Conservation (phyloP, 495 filamentous ascomycete species). For the Hypoxylon trugodes region DNA sequence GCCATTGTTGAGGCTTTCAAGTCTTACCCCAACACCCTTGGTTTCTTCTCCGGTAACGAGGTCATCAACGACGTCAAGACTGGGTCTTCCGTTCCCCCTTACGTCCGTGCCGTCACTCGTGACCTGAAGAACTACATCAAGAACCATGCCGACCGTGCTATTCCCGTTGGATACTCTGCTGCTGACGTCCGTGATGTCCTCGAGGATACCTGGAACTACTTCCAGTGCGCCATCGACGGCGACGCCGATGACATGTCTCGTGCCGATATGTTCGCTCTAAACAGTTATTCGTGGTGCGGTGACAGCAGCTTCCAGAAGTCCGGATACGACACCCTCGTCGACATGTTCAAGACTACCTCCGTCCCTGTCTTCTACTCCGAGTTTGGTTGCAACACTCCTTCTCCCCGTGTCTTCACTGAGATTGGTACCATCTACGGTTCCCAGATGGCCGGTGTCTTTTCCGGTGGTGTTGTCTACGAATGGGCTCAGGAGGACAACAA, state of each 20-base stretch:
- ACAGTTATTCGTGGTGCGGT: constrained; percentile 96
- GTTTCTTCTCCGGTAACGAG: constrained; percentile 94
- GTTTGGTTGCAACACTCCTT: constrained; percentile 88
- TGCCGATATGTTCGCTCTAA: constrained; percentile 90
- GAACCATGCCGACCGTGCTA: constrained; percentile 70
- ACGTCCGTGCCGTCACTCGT: constrained; percentile 76
- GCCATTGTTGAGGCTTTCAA: constrained; percentile 94
- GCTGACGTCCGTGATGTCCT: constrained; percentile 86
- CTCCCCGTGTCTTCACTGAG: constrained; percentile 84
- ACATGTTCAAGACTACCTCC: constrained; percentile 73
- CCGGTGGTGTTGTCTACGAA: constrained; percentile 90
- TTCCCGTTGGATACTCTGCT: constrained; percentile 94
- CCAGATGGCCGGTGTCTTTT: constrained; percentile 80
- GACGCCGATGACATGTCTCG: constrained; percentile 68
- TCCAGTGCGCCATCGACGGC: constrained; percentile 79
- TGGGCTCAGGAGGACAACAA: constrained; percentile 76
- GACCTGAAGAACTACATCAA: constrained; percentile 90
- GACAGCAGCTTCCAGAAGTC: constrained; percentile 73
- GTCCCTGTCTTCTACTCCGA: constrained; percentile 96
- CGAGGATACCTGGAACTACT: constrained; percentile 81
- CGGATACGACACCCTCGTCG: constrained; percentile 75
- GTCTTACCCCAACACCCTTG: constrained; percentile 87
- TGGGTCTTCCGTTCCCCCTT: constrained; percentile 66
- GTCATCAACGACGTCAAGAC: constrained; percentile 77
- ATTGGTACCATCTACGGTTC: constrained; percentile 79